A percentile compares a stretch with the other conserved stretches of the same genome.
These are phyloP conservation scores for Bombardia bombarda DNA, from an alignment of 495 filamentous ascomycete species.

Conservation along the genomic window DNA sequence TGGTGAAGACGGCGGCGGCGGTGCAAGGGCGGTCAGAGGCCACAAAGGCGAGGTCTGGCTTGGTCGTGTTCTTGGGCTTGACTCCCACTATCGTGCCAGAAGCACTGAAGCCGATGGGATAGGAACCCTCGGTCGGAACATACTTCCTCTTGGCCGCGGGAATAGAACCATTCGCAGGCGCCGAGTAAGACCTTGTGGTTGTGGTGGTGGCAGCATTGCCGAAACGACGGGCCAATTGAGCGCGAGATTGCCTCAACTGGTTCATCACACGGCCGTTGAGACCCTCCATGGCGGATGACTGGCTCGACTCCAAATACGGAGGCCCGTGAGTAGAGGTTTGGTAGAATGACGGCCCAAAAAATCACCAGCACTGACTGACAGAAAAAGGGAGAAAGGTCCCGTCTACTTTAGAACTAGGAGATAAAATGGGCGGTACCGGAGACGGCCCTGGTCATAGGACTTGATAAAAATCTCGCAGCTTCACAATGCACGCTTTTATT, in stretches of 20 bases:
- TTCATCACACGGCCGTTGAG: constrained; percentile 13
- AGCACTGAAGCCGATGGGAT: constrained; percentile 83
- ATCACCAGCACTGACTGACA: too few relatives aligned
- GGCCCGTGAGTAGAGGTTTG: neutral
- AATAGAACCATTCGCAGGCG: constrained; percentile 51
- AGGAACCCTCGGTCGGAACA: constrained; percentile 75
- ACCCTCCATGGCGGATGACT: constrained; percentile 19
- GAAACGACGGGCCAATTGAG: constrained; percentile 17
- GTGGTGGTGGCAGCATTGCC: neutral
- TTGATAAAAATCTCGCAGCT: too few relatives aligned
- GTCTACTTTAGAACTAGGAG: too few relatives aligned
- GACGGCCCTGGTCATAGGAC: too few relatives aligned
- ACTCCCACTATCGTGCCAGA: constrained; percentile 88
- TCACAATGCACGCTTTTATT: too few relatives aligned
- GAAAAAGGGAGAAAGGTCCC: too few relatives aligned
- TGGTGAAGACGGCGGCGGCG: constrained; percentile 93
- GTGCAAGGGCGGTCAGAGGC: constrained; percentile 81
- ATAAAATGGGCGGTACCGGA: too few relatives aligned
- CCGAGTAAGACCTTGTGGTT: constrained; percentile 44
- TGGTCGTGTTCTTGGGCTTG: constrained; percentile 81
- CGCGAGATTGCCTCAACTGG: constrained; percentile 22
- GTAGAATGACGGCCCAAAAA: neutral
- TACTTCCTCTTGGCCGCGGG: constrained; percentile 77
- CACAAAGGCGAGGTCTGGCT: constrained; percentile 84
- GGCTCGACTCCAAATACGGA: too few relatives aligned